Conservation (phyloP, 73 alveolate species). For the Paramecium biaurelia region DNA sequence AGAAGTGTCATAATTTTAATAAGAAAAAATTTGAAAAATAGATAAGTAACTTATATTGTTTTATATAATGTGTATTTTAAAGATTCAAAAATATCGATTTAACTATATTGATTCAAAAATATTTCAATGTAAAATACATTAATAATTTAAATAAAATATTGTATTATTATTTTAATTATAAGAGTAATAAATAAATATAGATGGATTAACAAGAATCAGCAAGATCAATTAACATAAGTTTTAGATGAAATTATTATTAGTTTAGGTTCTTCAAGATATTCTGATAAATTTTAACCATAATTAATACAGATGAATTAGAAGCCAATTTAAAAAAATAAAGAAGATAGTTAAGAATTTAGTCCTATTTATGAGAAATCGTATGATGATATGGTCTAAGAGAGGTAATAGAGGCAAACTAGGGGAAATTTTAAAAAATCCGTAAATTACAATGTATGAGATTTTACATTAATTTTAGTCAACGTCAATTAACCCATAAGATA, state of each 20-base stretch:
- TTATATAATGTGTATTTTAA: background rate
- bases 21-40: background rate
- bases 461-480: background rate
- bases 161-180: background rate
- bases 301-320: background rate
- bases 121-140: background rate
- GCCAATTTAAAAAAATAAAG: background rate
- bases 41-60: background rate
- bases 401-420: background rate
- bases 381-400: background rate
- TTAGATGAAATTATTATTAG: background rate
- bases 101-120: too few species aligned
- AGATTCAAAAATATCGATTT: background rate
- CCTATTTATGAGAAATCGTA: background rate
- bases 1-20: background rate
- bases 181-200: background rate
- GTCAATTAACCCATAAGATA: background rate
- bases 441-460: background rate
- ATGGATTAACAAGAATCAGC: background rate
- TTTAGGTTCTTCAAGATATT: background rate
- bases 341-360: background rate
- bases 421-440: background rate
- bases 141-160: background rate
- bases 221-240: background rate
- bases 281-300: background rate